Evolutionary conservation across 2,329 filamentous ascomycete genomes (phyloP).

Genomic region (Diplodia mutila): DNA sequence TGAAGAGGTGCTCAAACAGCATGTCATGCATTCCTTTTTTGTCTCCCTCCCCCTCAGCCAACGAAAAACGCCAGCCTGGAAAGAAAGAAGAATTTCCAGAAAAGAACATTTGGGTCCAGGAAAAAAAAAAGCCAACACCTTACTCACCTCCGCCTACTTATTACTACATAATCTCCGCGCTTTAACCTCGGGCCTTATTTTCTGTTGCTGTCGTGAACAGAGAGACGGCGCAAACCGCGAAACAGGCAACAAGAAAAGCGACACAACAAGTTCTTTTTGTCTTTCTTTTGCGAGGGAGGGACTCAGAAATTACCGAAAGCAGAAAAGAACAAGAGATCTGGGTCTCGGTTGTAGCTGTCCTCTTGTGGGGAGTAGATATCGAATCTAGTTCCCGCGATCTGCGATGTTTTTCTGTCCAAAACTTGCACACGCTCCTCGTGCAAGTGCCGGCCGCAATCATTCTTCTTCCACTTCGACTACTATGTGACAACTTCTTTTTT

Average conservation of each 20-base stretch:
- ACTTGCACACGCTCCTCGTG: too few species aligned
- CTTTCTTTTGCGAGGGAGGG: background rate
- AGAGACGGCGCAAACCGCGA: background rate
- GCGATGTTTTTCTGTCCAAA: background rate
- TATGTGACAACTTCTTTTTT: background rate
- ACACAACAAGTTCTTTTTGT: background rate
- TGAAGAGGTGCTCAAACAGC: slow-evolving; percentile 24
- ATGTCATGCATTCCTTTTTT: slow-evolving; percentile 21
- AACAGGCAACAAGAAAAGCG: background rate
- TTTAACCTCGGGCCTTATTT: slow-evolving; percentile 7
- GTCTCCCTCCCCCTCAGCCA: background rate
- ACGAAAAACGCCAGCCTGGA: slow-evolving; percentile 3
- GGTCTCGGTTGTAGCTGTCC: background rate
- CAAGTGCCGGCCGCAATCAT: too few species aligned
- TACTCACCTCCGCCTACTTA: slow-evolving; percentile 17
- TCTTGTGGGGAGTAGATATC: slow-evolving; percentile 7
- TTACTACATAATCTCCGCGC: slow-evolving; percentile 17
- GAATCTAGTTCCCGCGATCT: slow-evolving; percentile 10
- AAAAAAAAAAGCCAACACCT: background rate
- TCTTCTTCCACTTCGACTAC: too few species aligned
- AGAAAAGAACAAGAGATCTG: background rate
- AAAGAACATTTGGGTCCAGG: slow-evolving; percentile 12
- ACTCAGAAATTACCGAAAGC: background rate
- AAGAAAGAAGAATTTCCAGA: slow-evolving; percentile 4
- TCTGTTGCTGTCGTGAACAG: background rate